Conservation (phyloP, 345 rosid species). For the Eucalyptus regnans region DNA sequence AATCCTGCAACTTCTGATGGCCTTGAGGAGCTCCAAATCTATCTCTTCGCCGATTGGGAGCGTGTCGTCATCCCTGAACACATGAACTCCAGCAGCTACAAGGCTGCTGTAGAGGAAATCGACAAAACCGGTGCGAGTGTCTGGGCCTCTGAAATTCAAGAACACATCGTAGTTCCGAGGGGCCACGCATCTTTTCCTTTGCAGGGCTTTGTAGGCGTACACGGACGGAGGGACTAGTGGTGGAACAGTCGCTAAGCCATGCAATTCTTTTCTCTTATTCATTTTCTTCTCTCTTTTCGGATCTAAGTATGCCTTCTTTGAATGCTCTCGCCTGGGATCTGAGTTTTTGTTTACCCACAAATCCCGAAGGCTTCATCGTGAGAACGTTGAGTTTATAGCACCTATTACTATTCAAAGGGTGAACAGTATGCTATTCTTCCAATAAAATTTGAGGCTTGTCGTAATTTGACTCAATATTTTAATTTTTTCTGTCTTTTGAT, state of each 20-base stretch:
- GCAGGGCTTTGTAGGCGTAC: background rate
- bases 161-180: background rate
- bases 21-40: background rate
- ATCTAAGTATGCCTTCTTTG: background rate
- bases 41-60: background rate
- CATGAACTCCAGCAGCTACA: rapidly evolving
- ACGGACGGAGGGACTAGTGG: background rate
- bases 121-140: rapidly evolving
- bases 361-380: too few relatives aligned
- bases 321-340: too few relatives aligned
- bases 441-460: too few relatives aligned
- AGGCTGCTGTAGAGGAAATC: background rate
- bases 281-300: background rate
- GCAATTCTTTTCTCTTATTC: too few relatives aligned
- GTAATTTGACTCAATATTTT: too few relatives aligned
- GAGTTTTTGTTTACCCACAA: too few relatives aligned
- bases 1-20: background rate
- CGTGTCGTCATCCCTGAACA: rapidly evolving
- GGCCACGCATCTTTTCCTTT: background rate
- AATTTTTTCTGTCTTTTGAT: too few relatives aligned
- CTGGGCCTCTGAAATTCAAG: background rate
- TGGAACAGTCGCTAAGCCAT: background rate
- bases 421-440: too few relatives aligned
- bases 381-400: too few relatives aligned
- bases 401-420: background rate